Percentiles rank a stretch among this genome's conserved stretches.
Conservation (phyloP, 2,329 filamentous ascomycete genomes). For the Cladosporium sp. region DNA sequence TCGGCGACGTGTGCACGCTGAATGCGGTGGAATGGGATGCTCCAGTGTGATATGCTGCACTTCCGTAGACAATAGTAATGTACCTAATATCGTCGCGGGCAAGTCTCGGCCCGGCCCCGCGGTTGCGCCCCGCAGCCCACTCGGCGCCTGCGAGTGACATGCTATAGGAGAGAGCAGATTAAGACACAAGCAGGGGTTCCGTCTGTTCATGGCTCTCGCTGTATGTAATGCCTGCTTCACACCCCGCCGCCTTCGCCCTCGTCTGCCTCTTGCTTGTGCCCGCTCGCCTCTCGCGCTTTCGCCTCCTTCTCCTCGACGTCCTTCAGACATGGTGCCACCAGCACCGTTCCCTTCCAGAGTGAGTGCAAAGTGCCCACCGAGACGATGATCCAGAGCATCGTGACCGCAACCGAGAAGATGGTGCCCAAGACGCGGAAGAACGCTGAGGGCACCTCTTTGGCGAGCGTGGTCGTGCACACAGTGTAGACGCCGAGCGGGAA, state of each 20-base stretch:
- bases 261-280: not conserved
- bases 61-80: not conserved
- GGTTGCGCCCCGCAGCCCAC: not conserved
- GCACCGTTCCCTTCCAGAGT: slow-evolving; percentile 44
- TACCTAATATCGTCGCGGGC: not conserved
- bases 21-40: not conserved
- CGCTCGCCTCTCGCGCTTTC: not conserved
- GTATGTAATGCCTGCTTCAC: not conserved
- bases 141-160: not conserved
- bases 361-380: slow-evolving; percentile 44
- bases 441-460: slow-evolving; percentile 47
- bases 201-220: not conserved
- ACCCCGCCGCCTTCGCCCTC: not conserved
- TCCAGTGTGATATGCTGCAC: not conserved
- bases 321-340: slow-evolving; percentile 50
- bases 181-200: not conserved
- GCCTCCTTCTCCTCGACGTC: slow-evolving; percentile 9
- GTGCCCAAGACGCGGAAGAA: slow-evolving; percentile 56
- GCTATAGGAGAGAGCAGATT: not conserved
- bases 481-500: slow-evolving; percentile 58
- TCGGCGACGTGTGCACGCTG: not conserved
- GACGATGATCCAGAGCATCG: slow-evolving; percentile 53
- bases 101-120: not conserved
- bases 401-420: slow-evolving; percentile 48
- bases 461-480: slow-evolving; percentile 44